Evolutionary conservation across 2,329 filamentous ascomycete genomes (phyloP).

Genomic region (Pseudogymnoascus sp.): DNA sequence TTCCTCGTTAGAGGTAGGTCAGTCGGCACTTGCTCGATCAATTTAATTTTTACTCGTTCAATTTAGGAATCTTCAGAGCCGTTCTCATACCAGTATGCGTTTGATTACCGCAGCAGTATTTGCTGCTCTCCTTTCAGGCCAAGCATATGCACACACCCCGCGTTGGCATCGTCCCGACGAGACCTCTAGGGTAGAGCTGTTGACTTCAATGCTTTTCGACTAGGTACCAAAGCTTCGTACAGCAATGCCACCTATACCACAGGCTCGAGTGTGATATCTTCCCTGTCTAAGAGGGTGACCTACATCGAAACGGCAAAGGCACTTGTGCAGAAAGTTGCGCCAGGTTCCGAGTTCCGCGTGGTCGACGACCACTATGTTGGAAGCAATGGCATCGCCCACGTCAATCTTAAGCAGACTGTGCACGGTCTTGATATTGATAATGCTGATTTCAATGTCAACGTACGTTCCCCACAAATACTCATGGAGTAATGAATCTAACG

Average conservation of each 20-base stretch:
- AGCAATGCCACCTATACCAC: constrained; percentile 8
- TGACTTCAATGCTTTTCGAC: constrained; percentile 15
- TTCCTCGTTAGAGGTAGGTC: not conserved
- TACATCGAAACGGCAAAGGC: constrained; percentile 40
- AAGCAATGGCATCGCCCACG: constrained; percentile 47
- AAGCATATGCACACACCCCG: not conserved
- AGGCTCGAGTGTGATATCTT: not conserved
- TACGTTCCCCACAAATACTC: constrained; percentile 27
- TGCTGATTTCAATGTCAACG: constrained; percentile 54
- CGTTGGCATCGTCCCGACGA: not conserved
- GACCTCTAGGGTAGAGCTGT: constrained; percentile 1
- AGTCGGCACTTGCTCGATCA: not conserved
- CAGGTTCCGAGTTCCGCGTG: constrained; percentile 40
- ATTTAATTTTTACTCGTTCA: not conserved
- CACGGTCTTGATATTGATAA: constrained; percentile 55
- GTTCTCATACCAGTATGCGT: not conserved
- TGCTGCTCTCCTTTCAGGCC: not conserved
- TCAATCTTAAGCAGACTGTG: constrained; percentile 52
- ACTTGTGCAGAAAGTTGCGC: constrained; percentile 35
- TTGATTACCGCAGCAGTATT: not conserved
- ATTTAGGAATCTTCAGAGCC: too few species aligned
- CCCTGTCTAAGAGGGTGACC: constrained; percentile 13
- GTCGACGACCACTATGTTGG: constrained; percentile 47
- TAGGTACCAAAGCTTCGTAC: constrained; percentile 14
- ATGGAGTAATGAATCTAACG: constrained; percentile 2